Evolutionary conservation across 257 asterid species (phyloP).

Genomic region (Penstemon barbatus): DNA sequence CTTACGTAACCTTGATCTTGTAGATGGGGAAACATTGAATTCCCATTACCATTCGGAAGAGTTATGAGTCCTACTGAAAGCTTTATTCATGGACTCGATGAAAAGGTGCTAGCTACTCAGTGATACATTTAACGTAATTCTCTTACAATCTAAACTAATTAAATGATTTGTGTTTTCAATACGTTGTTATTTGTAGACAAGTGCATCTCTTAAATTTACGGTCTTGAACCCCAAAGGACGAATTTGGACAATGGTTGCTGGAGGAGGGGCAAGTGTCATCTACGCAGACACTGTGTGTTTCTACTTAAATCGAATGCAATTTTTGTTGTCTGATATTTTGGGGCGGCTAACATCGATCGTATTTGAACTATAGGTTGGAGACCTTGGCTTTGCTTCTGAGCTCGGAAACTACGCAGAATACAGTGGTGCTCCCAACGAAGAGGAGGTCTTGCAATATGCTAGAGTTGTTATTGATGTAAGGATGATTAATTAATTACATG

Average conservation of each 20-base stretch:
- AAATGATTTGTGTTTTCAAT: neutral
- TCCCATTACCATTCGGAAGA: conserved; percentile 92
- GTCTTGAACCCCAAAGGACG: conserved; percentile 94
- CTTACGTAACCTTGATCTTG: conserved; percentile 26
- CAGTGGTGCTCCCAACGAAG: conserved; percentile 97
- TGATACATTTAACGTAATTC: neutral
- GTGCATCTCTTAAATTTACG: conserved; percentile 96
- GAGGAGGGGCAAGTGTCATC: conserved; percentile 98
- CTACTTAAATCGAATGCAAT: conserved; percentile 19
- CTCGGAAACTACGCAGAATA: conserved; percentile 96
- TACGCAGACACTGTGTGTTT: conserved; percentile 81
- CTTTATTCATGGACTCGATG: conserved; percentile 86
- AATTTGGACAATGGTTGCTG: conserved; percentile 99
- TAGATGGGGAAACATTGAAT: conserved; percentile 91
- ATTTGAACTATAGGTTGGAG: conserved; percentile 64
- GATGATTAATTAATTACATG: neutral
- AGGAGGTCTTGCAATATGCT: conserved; percentile 94
- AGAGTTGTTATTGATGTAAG: conserved; percentile 94
- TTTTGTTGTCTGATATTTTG: neutral
- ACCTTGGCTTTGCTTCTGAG: conserved; percentile 91
- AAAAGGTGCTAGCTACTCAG: conserved; percentile 53
- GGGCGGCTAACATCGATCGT: neutral
- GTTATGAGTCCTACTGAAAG: conserved; percentile 85
- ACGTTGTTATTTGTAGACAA: conserved; percentile 56
- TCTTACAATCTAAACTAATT: neutral